These are phyloP conservation scores for Elymus sibiricus DNA, from an alignment of 176 grass and related monocot species.

Conservation along the genomic window DNA sequence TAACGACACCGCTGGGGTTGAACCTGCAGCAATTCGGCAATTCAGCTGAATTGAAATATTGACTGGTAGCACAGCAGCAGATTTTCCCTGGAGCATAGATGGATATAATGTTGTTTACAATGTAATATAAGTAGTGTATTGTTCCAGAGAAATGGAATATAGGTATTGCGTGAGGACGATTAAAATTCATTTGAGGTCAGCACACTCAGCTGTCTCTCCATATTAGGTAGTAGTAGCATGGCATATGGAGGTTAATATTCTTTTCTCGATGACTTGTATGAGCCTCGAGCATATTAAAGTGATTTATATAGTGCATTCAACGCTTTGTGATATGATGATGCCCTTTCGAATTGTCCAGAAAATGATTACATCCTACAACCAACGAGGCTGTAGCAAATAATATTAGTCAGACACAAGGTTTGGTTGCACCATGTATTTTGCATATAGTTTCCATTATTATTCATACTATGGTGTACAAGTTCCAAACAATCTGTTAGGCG, in stretches of 20 bases:
- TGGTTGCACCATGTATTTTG: not conserved
- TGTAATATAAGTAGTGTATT: slow-evolving; percentile 4
- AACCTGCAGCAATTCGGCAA: slow-evolving; percentile 6
- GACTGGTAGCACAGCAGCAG: not conserved
- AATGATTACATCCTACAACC: not conserved
- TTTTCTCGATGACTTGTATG: not conserved
- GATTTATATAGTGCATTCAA: not conserved
- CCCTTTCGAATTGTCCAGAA: not conserved
- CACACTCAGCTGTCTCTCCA: not conserved
- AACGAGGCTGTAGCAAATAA: not conserved
- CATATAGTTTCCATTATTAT: not conserved
- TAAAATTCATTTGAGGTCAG: slow-evolving; percentile 15
- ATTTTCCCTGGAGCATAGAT: slow-evolving; percentile 5
- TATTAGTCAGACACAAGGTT: not conserved
- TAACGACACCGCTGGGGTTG: not conserved
- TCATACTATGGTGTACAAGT: not conserved
- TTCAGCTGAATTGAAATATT: slow-evolving; percentile 9
- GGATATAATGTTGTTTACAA: slow-evolving; percentile 7
- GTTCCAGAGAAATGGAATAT: slow-evolving; percentile 10
- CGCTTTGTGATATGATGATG: not conserved
- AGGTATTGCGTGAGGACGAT: not conserved
- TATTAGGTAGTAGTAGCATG: slow-evolving; percentile 13
- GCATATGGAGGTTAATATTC: not conserved
- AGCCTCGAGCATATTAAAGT: not conserved
- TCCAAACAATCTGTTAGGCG: not conserved